Base-by-base conservation (phyloP, 2,329 filamentous ascomycete species). In the Cladosporium sp. region DNA sequence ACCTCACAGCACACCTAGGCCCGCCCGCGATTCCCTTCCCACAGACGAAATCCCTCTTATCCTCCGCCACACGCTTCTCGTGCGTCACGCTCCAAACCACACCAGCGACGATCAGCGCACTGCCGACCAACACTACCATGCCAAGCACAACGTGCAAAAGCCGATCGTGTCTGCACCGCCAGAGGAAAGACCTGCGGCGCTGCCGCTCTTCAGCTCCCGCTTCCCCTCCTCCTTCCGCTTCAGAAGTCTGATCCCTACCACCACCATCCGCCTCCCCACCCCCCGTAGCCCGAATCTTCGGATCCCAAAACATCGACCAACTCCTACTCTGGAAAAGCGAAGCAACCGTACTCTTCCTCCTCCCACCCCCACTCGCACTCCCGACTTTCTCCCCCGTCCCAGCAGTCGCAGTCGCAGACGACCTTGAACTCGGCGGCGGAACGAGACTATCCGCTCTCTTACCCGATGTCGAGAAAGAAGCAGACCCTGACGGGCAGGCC, bases 51-150 rank as follows among this genome's bases (percentile, higher is more conserved):
- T 48, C 38, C 9, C 45, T 41, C 3, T 40, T 40, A 24, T 48
- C 45, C 7, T 40, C 45, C 45, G 40, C 18, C 24, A 41, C 37
- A 19, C 45, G 45, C n/a, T 13, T 17, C 7, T 48, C 22, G 24
- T 40, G 45, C 7, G 45, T 48, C 37, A 41, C 45, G 27, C 36
- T 48, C 45, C 45, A 48, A 13, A 48, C 29, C 11, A 48, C 37
- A 8, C 45, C 45, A 9, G 37, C 37, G 7, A 48, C 27, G n/a
- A 48, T 48, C 37, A 48, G 18, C 13, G 37, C 45, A 20, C 37
- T 30, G 8, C 45, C 45, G 7, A 48, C 27, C 7, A 48, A 18
- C 2, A 48, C 7, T 7, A 48, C 37, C 45, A 48, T 48, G 17
- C 37, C 45, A 2, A 48, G 24, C 11, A 48, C 36, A 6, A 30